Evolutionary conservation across 2,329 filamentous ascomycete species (phyloP).

Genomic region (Hawksworthiomyces lignivorus): DNA sequence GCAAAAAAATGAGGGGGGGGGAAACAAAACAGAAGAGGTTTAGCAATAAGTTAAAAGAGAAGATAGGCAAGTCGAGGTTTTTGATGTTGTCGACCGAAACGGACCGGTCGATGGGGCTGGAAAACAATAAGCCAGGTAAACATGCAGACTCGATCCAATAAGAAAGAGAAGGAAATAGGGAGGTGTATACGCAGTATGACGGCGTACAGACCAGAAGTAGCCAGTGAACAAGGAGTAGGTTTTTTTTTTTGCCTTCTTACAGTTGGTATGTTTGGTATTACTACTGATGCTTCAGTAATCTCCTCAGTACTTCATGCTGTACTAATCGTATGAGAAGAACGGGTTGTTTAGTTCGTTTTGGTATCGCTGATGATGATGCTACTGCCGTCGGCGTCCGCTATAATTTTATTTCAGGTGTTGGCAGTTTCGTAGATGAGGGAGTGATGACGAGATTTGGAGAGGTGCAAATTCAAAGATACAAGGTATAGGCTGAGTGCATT

Average conservation of each 20-base stretch:
- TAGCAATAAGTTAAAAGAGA: neutral
- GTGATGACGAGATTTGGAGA: too few species aligned
- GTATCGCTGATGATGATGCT: neutral
- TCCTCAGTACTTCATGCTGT: too few species aligned
- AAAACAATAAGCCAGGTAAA: conserved; percentile 11
- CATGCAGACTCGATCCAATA: conserved; percentile 8
- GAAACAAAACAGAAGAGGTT: neutral
- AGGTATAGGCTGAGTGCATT: conserved; percentile 11
- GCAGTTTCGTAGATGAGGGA: too few species aligned
- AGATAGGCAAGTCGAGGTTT: neutral
- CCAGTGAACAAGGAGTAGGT: neutral
- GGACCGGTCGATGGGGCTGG: conserved; percentile 8
- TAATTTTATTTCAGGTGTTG: too few species aligned
- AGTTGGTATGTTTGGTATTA: too few species aligned
- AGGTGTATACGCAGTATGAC: conserved; percentile 14
- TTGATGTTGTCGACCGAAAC: neutral
- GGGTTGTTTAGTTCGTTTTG: neutral
- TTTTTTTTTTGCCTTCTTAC: too few species aligned
- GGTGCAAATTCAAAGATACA: neutral
- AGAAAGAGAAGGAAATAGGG: neutral
- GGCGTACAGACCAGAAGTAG: conserved; percentile 10
- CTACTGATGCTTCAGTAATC: too few species aligned
- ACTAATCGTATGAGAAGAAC: neutral
- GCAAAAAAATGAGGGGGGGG: neutral
- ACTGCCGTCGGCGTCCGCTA: too few species aligned